Evolutionary conservation across 2,329 filamentous ascomycete species (phyloP).

Genomic region (Penicillium sumatraense): DNA sequence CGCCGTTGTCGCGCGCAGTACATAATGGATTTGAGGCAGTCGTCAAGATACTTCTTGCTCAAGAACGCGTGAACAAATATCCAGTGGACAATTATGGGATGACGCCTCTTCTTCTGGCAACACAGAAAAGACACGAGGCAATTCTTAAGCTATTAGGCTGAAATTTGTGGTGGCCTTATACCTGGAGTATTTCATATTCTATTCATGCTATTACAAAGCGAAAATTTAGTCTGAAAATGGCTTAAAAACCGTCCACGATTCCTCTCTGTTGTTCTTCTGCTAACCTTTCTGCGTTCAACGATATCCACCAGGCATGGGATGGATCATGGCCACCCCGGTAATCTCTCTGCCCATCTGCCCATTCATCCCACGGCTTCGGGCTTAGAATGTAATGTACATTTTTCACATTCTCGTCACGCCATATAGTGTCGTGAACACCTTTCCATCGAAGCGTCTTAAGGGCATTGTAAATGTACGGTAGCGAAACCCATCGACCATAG

Average conservation of each 20-base stretch:
- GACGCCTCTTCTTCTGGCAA: background rate
- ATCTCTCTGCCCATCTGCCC: slow-evolving; percentile 25
- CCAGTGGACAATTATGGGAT: background rate
- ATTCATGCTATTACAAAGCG: background rate
- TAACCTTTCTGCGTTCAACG: slow-evolving; percentile 54
- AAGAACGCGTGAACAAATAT: background rate
- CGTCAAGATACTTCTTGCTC: background rate
- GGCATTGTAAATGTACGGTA: slow-evolving; percentile 67
- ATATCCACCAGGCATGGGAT: slow-evolving; percentile 64
- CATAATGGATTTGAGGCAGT: background rate
- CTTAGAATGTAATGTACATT: slow-evolving; percentile 67
- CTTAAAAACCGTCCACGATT: background rate
- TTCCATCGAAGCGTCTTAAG: slow-evolving; percentile 63
- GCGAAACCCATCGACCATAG: slow-evolving; percentile 59
- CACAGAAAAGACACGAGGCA: background rate
- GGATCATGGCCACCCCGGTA: slow-evolving; percentile 54
- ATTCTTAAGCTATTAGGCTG: background rate
- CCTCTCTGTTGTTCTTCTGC: slow-evolving; percentile 42
- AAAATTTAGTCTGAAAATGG: background rate
- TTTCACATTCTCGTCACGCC: slow-evolving; percentile 64
- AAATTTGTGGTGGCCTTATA: background rate
- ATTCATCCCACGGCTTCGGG: slow-evolving; percentile 68
- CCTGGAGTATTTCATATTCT: background rate
- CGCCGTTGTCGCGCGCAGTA: background rate
- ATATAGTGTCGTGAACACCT: slow-evolving; percentile 62